phyloP scores from a whole-genome alignment of 2,329 filamentous ascomycete species.

The Hymenoscyphus repandus region DNA sequence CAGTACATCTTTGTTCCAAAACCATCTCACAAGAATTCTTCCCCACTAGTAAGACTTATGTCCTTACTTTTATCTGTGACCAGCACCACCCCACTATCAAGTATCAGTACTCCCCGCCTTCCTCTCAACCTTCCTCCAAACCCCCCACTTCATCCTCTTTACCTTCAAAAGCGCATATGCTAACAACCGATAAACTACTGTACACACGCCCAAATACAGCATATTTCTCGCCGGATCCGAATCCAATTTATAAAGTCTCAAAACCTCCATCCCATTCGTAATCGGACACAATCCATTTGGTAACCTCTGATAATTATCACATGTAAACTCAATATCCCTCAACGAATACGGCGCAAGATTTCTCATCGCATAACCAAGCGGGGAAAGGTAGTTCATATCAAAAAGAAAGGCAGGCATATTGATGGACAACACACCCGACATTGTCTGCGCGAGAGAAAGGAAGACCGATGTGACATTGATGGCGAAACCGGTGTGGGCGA shows the following conservation, averaged over 20 bases:
- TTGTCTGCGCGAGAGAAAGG: slow-evolving; percentile 64
- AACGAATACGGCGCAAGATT: slow-evolving; percentile 64
- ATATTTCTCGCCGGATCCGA: slow-evolving; percentile 57
- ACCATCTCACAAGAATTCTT: too few species aligned
- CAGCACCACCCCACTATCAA: neutral
- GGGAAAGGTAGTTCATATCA: slow-evolving; percentile 66
- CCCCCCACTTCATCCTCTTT: slow-evolving; percentile 47
- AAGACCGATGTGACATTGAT: slow-evolving; percentile 68
- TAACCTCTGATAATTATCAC: slow-evolving; percentile 53
- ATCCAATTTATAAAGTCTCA: slow-evolving; percentile 62
- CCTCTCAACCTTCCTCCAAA: slow-evolving; percentile 1
- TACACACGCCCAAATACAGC: slow-evolving; percentile 55
- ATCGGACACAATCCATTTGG: slow-evolving; percentile 59
- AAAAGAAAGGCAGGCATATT: slow-evolving; percentile 61
- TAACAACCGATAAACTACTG: slow-evolving; percentile 60
- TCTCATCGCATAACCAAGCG: slow-evolving; percentile 63
- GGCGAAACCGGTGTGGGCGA: slow-evolving; percentile 69
- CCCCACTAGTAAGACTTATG: too few species aligned
- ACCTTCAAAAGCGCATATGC: slow-evolving; percentile 54
- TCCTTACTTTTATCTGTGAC: too few species aligned
- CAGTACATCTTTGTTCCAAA: too few species aligned
- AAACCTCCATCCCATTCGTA: slow-evolving; percentile 59
- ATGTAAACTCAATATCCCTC: slow-evolving; percentile 56
- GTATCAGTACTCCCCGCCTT: neutral
- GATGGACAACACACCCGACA: slow-evolving; percentile 67